Base-by-base conservation (phyloP, 371 early-diverging fungal genomes). In the Apophysomyces sp. region DNA sequence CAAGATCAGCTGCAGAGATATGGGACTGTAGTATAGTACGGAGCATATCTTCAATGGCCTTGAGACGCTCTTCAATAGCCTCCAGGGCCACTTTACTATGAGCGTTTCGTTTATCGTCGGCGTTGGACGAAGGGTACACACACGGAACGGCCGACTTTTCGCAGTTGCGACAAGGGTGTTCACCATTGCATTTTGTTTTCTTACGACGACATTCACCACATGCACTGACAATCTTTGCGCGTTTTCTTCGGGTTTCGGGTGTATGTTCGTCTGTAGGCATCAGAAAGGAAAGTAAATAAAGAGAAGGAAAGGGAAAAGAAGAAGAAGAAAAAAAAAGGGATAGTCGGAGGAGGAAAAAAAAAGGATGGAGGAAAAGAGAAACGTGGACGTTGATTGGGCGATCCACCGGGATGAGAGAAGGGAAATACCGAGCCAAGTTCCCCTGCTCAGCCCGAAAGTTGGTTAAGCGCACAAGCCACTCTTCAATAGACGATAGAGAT, bases 201-300 rank as follows among this genome's bases (percentile, higher is more conserved):
- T 77, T 76, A 16, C 81, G 78, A 39, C 84, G 71, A 54, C 84
- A 84, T 55, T 78, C 78, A 29, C 76, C 65, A 55, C 84, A 84
- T 2, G 87, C 87, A 51, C 85, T 87, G 16, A 85, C 78, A 36
- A 87, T 85, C 62, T 86, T 85, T 39, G 81, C 85, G 61, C 86
- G 81, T 63, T 87, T 87, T 61, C 68, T 74, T 53, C 73, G 77
- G 21, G 49, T 44, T 21, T 44, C 49, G 24, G 49, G 49, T 44
- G 49, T 44, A 44, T 44, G 36, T 32, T 56, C 56, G 36, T 56
- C 56, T 9, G 56, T 21, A 56, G 56, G 56, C 56, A 56, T 56
- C 15, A 34, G 3, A 32, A 26, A 36, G 15, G 52, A 59, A n/a
- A 56, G 34, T 18, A 34, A 34, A 37, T 12, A 56, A 36, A 56